These are phyloP conservation scores for Arthrobotrys iridis DNA, from an alignment of 2,329 filamentous ascomycete genomes.

Conservation along the genomic window DNA sequence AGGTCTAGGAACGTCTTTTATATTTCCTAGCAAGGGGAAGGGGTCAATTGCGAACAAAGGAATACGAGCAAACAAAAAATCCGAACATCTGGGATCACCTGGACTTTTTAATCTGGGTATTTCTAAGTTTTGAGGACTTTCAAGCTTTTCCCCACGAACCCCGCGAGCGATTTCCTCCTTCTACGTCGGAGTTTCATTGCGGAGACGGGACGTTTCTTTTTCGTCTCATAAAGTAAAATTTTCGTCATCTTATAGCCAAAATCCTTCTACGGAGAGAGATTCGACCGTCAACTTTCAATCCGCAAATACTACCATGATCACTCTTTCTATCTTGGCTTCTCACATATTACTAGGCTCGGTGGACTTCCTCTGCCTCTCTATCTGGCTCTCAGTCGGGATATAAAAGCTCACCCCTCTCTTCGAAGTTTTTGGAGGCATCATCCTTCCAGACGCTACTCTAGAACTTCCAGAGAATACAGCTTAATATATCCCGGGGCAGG, in stretches of 20 bases:
- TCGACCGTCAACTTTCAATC: slow-evolving; percentile 20
- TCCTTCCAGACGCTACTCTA: slow-evolving; percentile 30
- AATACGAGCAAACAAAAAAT: slow-evolving; percentile 52
- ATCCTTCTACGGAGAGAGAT: slow-evolving; percentile 24
- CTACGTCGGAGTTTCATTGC: slow-evolving; percentile 50
- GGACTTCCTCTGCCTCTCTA: slow-evolving; percentile 14
- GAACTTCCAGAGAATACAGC: slow-evolving; percentile 16
- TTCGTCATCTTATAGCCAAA: slow-evolving; percentile 50
- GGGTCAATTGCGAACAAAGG: slow-evolving; percentile 32
- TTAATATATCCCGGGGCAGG: slow-evolving; percentile 30
- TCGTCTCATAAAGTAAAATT: slow-evolving; percentile 32
- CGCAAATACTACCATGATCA: slow-evolving; percentile 50
- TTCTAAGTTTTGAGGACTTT: slow-evolving; percentile 42
- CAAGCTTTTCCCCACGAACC: slow-evolving; percentile 38
- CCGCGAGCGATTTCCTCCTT: slow-evolving; percentile 49
- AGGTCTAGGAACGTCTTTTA: slow-evolving; percentile 30
- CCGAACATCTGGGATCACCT: slow-evolving; percentile 47
- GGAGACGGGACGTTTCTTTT: slow-evolving; percentile 39
- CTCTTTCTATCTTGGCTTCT: slow-evolving; percentile 46
- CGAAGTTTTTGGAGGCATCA: slow-evolving; percentile 16
- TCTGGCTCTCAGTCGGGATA: slow-evolving; percentile 25
- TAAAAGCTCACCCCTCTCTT: slow-evolving; percentile 42
- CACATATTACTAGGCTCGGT: slow-evolving; percentile 44
- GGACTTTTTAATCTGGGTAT: slow-evolving; percentile 54
- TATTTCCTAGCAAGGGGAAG: slow-evolving; percentile 15